phyloP scores from a whole-genome alignment of 345 rosid species.

The Crucihimalaya himalaica region DNA sequence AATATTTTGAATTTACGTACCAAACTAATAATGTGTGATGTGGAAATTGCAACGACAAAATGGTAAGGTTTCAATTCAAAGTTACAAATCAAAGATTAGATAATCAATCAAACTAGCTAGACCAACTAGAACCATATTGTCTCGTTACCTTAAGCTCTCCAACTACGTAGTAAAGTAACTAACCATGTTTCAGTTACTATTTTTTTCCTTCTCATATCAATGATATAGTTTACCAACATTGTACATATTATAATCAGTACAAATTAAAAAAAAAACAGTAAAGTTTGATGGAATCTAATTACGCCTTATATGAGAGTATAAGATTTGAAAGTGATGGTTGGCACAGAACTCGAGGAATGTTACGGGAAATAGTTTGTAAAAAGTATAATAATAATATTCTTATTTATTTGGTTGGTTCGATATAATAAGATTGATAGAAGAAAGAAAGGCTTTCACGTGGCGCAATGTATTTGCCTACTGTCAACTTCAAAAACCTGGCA shows the following conservation, averaged over 20 bases:
- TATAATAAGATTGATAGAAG: background rate
- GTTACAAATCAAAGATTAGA: conserved; percentile 15
- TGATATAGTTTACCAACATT: conserved; percentile 11
- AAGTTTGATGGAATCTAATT: background rate
- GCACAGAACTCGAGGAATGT: background rate
- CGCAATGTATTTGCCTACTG: conserved; percentile 39
- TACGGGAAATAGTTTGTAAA: background rate
- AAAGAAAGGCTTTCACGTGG: conserved; percentile 35
- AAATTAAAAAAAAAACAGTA: too few species aligned
- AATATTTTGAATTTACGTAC: background rate
- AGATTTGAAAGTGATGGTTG: conserved; percentile 29
- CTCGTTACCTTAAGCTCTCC: conserved; percentile 22
- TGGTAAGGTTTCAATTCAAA: conserved; percentile 24
- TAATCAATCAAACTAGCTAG: conserved; percentile 12
- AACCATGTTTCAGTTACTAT: conserved; percentile 20
- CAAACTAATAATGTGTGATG: conserved; percentile 11
- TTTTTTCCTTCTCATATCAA: background rate
- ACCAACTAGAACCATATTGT: background rate
- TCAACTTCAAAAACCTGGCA: conserved; percentile 42
- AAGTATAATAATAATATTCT: background rate
- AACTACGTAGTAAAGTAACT: conserved; percentile 31
- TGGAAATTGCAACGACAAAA: conserved; percentile 16
- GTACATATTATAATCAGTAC: background rate
- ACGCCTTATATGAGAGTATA: background rate
- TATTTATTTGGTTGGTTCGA: background rate